These are phyloP conservation scores for Coccinonectria pachysandricola DNA, from an alignment of 2,329 filamentous ascomycete species.

Conservation along the genomic window DNA sequence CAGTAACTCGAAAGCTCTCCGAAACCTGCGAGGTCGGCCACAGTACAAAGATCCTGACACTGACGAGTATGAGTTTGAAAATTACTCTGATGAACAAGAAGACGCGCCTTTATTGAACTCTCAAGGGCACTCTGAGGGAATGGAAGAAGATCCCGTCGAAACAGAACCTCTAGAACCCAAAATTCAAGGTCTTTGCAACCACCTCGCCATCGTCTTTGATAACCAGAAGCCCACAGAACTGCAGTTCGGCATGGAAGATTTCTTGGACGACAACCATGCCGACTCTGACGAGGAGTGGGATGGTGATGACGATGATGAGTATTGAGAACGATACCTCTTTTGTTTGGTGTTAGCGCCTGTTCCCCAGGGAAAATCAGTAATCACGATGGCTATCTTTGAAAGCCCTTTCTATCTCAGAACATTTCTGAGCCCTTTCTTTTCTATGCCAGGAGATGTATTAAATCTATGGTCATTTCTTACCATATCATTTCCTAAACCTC, in stretches of 20 bases:
- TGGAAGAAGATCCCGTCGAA: conserved; percentile 2
- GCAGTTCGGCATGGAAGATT: conserved; percentile 62
- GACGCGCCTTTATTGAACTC: conserved; percentile 3
- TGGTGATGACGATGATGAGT: conserved; percentile 43
- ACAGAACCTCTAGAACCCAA: conserved; percentile 26
- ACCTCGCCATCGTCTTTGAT: conserved; percentile 63
- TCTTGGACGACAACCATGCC: conserved; percentile 49
- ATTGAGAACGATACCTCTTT: conserved; percentile 23
- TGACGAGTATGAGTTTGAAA: conserved; percentile 29
- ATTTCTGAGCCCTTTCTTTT: too few species aligned
- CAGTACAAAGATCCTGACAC: conserved; percentile 38
- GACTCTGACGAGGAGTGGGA: conserved; percentile 49
- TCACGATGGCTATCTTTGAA: too few species aligned
- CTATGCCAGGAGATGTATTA: too few species aligned
- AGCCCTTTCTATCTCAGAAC: too few species aligned
- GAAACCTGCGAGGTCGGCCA: conserved; percentile 11
- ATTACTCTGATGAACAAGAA: conserved; percentile 5
- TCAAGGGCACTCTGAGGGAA: conserved; percentile 4
- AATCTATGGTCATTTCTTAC: too few species aligned
- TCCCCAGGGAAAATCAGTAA: too few species aligned
- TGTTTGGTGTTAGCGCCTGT: conserved; percentile 19
- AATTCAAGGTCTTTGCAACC: conserved; percentile 59
- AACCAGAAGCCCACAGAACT: conserved; percentile 63
- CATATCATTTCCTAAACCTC: too few species aligned
- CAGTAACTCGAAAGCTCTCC: conserved; percentile 8